phyloP scores from a whole-genome alignment of 106 monocot species.

The Gastrodia elata region DNA sequence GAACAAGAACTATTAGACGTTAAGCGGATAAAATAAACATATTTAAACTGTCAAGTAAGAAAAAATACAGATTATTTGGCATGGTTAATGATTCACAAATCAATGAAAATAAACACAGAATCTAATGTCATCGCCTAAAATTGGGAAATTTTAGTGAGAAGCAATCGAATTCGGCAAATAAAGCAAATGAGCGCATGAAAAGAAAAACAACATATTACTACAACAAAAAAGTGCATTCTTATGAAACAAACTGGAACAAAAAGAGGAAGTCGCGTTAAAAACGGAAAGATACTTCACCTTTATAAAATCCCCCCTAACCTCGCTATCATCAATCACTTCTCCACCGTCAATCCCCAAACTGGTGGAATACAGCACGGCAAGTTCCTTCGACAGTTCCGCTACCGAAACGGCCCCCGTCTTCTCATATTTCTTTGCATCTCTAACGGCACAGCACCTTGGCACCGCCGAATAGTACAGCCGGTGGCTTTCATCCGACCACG shows the following conservation, averaged over 20 bases:
- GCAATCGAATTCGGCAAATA: too few relatives aligned
- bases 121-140: not conserved
- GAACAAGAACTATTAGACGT: too few relatives aligned
- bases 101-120: not conserved
- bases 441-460: constrained; percentile 3
- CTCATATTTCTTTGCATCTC: constrained; percentile 18
- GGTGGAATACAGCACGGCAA: constrained; percentile 12
- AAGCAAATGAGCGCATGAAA: too few relatives aligned
- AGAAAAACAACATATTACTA: too few relatives aligned
- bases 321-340: constrained; percentile 10
- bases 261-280: not conserved
- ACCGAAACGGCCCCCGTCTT: constrained; percentile 26
- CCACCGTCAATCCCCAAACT: constrained; percentile 4
- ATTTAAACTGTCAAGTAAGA: too few relatives aligned
- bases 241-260: not conserved
- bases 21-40: too few relatives aligned
- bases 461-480: constrained; percentile 10
- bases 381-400: constrained; percentile 27
- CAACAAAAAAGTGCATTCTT: not conserved
- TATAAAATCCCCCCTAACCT: constrained; percentile 20
- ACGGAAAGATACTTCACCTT: constrained; percentile 22
- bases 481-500: constrained; percentile 16
- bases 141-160: not conserved
- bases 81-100: not conserved
- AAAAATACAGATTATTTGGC: too few relatives aligned